Evolutionary conservation across 306 rosid species (phyloP).

Genomic region (Hylodesmum podocarpum): DNA sequence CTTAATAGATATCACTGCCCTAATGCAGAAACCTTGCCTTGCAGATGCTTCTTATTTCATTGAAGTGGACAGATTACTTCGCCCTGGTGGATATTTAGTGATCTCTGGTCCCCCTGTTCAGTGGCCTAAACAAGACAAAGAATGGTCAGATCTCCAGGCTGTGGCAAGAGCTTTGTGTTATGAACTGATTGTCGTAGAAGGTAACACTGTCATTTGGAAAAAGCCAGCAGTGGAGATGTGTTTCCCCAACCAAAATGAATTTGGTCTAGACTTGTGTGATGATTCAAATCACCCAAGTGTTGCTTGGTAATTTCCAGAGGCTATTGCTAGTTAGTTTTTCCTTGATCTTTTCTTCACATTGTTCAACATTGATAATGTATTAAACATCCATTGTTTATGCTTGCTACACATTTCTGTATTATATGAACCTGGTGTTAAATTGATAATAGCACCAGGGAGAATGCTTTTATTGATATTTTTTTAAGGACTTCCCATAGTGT

Average conservation of each 20-base stretch:
- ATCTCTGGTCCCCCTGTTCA: constrained; percentile 98
- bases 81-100: constrained; percentile 90
- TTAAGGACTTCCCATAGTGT: background rate
- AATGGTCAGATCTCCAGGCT: constrained; percentile 97
- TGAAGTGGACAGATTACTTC: constrained; percentile 95
- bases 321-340: constrained; percentile 1
- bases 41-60: constrained; percentile 94
- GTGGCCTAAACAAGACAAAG: constrained; percentile 98
- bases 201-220: constrained; percentile 94
- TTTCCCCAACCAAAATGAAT: constrained; percentile 84
- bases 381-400: background rate
- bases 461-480: background rate
- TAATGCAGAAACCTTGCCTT: constrained; percentile 38
- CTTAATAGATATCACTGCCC: background rate
- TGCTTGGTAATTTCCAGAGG: constrained; percentile 71
- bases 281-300: constrained; percentile 73
- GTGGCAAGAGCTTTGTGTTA: constrained; percentile 94
- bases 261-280: constrained; percentile 73
- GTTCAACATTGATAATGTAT: background rate
- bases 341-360: constrained; percentile 10
- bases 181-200: constrained; percentile 88
- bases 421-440: background rate
- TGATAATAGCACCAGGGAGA: background rate
- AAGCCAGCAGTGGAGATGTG: constrained; percentile 74
- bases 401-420: constrained; percentile 6